Percentiles rank a stretch among this genome's conserved stretches.
phyloP scores from a whole-genome alignment of 2,329 filamentous ascomycete species.

The Fusarium sp. region DNA sequence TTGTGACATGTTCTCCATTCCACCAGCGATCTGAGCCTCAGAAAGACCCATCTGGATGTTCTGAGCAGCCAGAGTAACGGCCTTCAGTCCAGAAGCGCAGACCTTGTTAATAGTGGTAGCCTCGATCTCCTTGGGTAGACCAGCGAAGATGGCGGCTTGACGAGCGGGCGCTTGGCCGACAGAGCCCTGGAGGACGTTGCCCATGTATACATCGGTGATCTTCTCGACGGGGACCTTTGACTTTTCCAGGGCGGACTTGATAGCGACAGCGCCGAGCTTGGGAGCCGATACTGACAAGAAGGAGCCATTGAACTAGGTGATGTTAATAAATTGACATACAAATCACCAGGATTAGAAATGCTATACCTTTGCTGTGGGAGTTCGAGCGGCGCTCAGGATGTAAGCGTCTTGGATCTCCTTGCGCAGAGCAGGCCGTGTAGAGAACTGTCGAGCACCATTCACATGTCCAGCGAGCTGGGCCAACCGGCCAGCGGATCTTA shows the following conservation, averaged over 20 bases:
- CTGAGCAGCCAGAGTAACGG: conserved; percentile 89
- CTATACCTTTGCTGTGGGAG: conserved; percentile 85
- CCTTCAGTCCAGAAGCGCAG: conserved; percentile 94
- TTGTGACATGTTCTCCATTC: conserved; percentile 98
- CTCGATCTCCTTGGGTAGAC: conserved; percentile 83
- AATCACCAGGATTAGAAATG: background rate
- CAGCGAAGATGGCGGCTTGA: conserved; percentile 90
- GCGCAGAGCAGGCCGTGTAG: conserved; percentile 57
- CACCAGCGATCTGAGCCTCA: conserved; percentile 90
- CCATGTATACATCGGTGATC: conserved; percentile 96
- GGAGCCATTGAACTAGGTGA: conserved; percentile 87
- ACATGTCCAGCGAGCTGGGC: conserved; percentile 56
- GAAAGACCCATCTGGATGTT: conserved; percentile 93
- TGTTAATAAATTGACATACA: background rate
- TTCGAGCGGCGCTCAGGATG: conserved; percentile 90
- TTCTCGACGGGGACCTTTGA: conserved; percentile 83
- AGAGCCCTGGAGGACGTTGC: conserved; percentile 87
- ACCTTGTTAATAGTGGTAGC: conserved; percentile 98
- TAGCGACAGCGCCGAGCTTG: conserved; percentile 89
- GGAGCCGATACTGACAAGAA: conserved; percentile 86
- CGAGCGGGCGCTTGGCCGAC: conserved; percentile 92
- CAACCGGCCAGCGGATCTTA: conserved; percentile 52
- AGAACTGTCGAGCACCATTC: conserved; percentile 61
- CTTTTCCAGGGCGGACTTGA: conserved; percentile 90
- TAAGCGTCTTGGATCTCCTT: conserved; percentile 90